Evolutionary conservation across 345 rosid species (phyloP).

Genomic region (Noccaea bulbosa): DNA sequence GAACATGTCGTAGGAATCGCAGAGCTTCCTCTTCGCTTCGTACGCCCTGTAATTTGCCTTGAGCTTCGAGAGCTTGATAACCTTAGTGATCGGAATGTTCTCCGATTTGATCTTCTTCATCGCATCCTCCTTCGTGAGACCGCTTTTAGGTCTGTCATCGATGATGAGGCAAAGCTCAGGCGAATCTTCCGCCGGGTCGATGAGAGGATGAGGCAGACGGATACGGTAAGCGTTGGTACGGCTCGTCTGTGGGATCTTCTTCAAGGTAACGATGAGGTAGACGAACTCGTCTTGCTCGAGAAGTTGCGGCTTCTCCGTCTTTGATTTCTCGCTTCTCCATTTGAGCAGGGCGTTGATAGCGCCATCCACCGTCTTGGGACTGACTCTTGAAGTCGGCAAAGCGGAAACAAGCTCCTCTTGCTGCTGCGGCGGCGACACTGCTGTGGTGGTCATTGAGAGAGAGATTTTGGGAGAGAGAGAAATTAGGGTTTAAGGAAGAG

Average conservation of each 20-base stretch:
- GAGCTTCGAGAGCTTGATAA: slow-evolving; percentile 66
- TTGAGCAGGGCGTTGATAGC: slow-evolving; percentile 58
- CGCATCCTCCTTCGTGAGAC: slow-evolving; percentile 60
- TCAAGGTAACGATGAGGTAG: slow-evolving; percentile 60
- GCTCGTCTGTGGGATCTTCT: slow-evolving; percentile 65
- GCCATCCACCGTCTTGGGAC: slow-evolving; percentile 45
- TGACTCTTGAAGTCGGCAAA: slow-evolving; percentile 35
- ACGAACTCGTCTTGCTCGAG: slow-evolving; percentile 71
- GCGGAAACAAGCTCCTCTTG: slow-evolving; percentile 16
- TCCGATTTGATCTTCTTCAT: slow-evolving; percentile 68
- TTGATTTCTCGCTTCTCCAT: slow-evolving; percentile 56
- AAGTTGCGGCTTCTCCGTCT: slow-evolving; percentile 62
- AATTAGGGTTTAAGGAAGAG: slow-evolving; percentile 40
- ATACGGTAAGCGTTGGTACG: slow-evolving; percentile 62
- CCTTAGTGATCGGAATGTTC: slow-evolving; percentile 64
- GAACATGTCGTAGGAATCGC: slow-evolving; percentile 46
- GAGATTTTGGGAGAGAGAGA: neutral
- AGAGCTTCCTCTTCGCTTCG: slow-evolving; percentile 45
- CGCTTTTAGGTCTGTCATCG: slow-evolving; percentile 72
- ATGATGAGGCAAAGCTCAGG: slow-evolving; percentile 73
- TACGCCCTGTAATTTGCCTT: slow-evolving; percentile 27
- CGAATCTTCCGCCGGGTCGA: slow-evolving; percentile 44
- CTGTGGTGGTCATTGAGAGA: slow-evolving; percentile 38
- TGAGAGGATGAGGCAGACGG: slow-evolving; percentile 56
- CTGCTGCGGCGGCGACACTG: slow-evolving; percentile 31